A percentile compares a stretch with the other conserved stretches of the same genome.
phyloP scores from a whole-genome alignment of 148 eudicot species.

The Vaccinium darrowii region DNA sequence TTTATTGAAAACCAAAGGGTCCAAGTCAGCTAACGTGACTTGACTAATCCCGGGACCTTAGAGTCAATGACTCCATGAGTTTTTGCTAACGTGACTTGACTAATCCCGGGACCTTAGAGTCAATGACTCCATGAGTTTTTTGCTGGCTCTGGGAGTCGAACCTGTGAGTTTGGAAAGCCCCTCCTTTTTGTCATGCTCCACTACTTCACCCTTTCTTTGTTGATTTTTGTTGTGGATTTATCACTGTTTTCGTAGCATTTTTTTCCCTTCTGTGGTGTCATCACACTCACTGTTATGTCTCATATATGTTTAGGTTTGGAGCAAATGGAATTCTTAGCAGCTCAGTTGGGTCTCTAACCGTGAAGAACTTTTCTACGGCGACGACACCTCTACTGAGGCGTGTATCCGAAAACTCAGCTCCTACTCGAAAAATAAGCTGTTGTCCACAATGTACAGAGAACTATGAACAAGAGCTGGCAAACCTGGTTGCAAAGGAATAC shows the following conservation, averaged over 20 bases:
- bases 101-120: neutral
- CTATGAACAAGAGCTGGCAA: slow-evolving; percentile 59
- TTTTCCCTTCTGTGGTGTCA: neutral
- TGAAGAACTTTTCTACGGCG: slow-evolving; percentile 43
- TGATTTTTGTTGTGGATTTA: neutral
- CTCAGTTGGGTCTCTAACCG: slow-evolving; percentile 45
- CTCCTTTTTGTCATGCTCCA: neutral
- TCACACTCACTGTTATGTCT: neutral
- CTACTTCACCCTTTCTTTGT: too few relatives aligned
- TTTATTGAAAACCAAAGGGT: neutral
- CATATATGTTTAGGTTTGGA: slow-evolving; percentile 40
- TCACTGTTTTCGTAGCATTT: neutral
- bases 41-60: too few relatives aligned
- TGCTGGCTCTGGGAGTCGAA: neutral
- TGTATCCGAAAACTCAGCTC: slow-evolving; percentile 47
- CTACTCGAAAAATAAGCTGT: slow-evolving; percentile 36
- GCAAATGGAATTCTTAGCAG: slow-evolving; percentile 49
- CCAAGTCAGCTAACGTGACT: neutral
- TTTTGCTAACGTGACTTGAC: too few relatives aligned
- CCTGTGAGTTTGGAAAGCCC: neutral
- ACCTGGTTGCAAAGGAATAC: slow-evolving; percentile 37
- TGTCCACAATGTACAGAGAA: slow-evolving; percentile 71
- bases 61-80: too few relatives aligned
- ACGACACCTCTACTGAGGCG: slow-evolving; percentile 34
- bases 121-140: neutral